Conservation (phyloP, 441 rosid genomes). For the Gossypium gossypioides region DNA sequence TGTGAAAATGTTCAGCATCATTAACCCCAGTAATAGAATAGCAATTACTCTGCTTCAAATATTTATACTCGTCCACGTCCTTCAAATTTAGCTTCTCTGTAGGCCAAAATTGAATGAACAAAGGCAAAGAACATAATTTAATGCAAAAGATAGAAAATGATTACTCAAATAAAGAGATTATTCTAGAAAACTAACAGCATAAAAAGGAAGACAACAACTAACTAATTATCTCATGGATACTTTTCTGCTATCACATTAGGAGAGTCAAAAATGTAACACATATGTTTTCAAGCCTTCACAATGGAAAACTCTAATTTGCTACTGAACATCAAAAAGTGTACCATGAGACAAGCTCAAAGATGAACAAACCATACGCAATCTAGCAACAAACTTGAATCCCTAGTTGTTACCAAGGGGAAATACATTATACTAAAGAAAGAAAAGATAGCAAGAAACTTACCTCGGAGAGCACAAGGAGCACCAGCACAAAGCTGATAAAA, state of each 20-base stretch:
- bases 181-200: neutral
- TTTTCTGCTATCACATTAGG: neutral
- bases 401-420: neutral
- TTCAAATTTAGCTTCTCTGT: conserved; percentile 80
- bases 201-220: neutral
- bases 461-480: conserved; percentile 67
- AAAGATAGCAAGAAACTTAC: conserved; percentile 24
- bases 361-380: neutral
- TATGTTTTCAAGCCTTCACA: neutral
- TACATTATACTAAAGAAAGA: neutral
- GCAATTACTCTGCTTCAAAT: conserved; percentile 84
- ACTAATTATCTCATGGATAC: conserved; percentile 1
- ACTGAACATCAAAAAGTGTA: neutral
- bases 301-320: neutral
- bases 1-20: conserved; percentile 63
- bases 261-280: neutral
- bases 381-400: neutral
- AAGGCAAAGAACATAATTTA: conserved; percentile 9
- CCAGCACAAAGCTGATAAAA: conserved; percentile 99
- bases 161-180: neutral
- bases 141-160: neutral
- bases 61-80: conserved; percentile 67
- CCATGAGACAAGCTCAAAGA: neutral
- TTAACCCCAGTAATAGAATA: conserved; percentile 68
- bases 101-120: conserved; percentile 17